Evolutionary conservation across 169 alveolate genomes (phyloP).

Genomic region (Condylostoma magnum): DNA sequence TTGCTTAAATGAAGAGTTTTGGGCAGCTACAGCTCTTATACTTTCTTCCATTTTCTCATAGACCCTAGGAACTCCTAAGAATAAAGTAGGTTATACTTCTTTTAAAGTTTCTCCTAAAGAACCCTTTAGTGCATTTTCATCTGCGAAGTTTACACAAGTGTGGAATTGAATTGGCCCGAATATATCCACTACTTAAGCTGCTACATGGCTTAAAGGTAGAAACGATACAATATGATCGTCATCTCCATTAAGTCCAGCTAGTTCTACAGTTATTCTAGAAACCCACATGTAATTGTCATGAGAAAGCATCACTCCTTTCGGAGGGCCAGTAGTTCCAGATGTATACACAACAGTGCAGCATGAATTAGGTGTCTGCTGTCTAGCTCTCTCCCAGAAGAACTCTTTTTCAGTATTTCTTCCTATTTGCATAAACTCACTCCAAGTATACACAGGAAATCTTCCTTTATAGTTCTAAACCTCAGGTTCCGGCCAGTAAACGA

Average conservation of each 20-base stretch:
- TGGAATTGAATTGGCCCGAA: constrained; percentile 44
- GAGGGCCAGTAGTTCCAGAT: constrained; percentile 86
- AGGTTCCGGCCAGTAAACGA: constrained; percentile 44
- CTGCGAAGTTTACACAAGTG: constrained; percentile 63
- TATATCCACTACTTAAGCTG: constrained; percentile 76
- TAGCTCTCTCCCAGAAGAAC: constrained; percentile 37
- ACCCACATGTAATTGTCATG: constrained; percentile 77
- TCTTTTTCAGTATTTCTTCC: constrained; percentile 50
- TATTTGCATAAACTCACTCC: constrained; percentile 59
- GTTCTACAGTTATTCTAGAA: constrained; percentile 19
- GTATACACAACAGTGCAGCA: constrained; percentile 77
- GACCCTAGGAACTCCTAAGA: constrained; percentile 85
- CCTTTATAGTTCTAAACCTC: constrained; percentile 28
- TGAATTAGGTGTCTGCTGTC: constrained; percentile 55
- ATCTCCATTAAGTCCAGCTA: constrained; percentile 3
- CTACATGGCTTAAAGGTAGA: constrained; percentile 86
- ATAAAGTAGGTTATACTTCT: constrained; percentile 77
- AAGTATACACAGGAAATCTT: constrained; percentile 53
- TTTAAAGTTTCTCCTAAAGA: constrained; percentile 63
- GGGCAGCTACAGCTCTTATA: constrained; percentile 61
- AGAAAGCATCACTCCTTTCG: constrained; percentile 86
- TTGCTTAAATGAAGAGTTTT: constrained; percentile 34
- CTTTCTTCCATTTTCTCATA: constrained; percentile 85
- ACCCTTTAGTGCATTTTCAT: constrained; percentile 84
- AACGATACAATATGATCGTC: constrained; percentile 69